Conservation (phyloP, 306 rosid genomes). For the Castanea sativa region DNA sequence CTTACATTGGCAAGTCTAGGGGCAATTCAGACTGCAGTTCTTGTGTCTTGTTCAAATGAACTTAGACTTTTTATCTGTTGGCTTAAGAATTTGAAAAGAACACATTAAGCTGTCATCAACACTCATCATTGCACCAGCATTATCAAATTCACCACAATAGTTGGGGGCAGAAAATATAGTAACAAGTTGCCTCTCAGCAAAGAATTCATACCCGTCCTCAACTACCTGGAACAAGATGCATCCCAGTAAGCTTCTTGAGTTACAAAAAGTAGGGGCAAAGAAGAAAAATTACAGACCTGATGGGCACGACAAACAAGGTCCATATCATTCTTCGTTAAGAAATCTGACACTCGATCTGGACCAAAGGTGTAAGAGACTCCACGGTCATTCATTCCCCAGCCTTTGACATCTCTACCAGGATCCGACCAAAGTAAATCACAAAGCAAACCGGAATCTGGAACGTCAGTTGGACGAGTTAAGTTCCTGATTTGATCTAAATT, state of each 20-base stretch:
- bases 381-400: constrained; percentile 47
- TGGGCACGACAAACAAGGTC: constrained; percentile 45
- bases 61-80: constrained; percentile 29
- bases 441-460: constrained; percentile 41
- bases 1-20: constrained; percentile 17
- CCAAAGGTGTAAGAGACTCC: constrained; percentile 46
- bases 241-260: background rate
- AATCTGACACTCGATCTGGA: constrained; percentile 32
- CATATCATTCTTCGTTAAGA: constrained; percentile 39
- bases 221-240: constrained; percentile 32
- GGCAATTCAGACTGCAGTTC: constrained; percentile 5
- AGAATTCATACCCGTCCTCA: constrained; percentile 46
- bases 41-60: constrained; percentile 18
- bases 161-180: constrained; percentile 46
- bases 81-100: constrained; percentile 42
- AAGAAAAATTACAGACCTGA: constrained; percentile 18
- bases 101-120: constrained; percentile 45
- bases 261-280: background rate
- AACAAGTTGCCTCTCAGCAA: constrained; percentile 44
- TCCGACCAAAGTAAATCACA: constrained; percentile 47
- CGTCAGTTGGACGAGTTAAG: constrained; percentile 35
- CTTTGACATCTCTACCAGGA: constrained; percentile 39
- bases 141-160: constrained; percentile 44
- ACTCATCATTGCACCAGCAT: constrained; percentile 45
- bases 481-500: constrained; percentile 37